Evolutionary conservation across 169 alveolate species (phyloP), one percentile per base, ranked within the genome.

Genomic region (Cryptosporidium xiaoi): DNA sequence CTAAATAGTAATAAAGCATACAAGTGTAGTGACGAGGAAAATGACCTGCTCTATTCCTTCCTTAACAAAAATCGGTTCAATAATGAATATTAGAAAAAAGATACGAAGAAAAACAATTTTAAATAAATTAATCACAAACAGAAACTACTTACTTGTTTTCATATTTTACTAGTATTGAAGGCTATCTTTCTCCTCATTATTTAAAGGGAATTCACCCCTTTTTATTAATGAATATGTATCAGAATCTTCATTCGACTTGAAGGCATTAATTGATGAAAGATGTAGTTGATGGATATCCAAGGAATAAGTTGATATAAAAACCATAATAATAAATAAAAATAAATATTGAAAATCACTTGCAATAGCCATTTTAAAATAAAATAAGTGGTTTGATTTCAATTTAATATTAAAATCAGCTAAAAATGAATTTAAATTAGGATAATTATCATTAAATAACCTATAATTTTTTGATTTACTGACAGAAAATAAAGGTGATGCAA

Each of bases 261-360:
- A 77, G 44, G 77, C 71, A 77, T 60, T 56, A 77, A 56, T 77
- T 58, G 87, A 77, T 29, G 87, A 77, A 16, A 60, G 18, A 60
- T 77, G 87, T 5, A 77, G 87, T 62, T 77, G 87, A 53, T 77
- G 71, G 18, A 77, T 77, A 27, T 77, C 87, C 13, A 77, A 64
- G 6, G 87, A 77, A 51, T 77, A 77, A 51, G 77, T 77, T 12
- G 87, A 56, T 15, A 62, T 48, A 44, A 77, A 77, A 13, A 56
- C 64, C 87, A 77, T 77, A 24, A 44, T 60, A 44, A 48, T 34
- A 44, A 56, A 60, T 16, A 77, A 62, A 40, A 77, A 60, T 24
- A 77, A 20, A 62, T 60, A 62, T 60, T 77, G 87, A 34, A 71
- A 77, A 20, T 56, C 50, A 46, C 87, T 77, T 5, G 77, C 24